Percentiles rank a stretch among this genome's conserved stretches.
These are phyloP conservation scores for Lipomyces oligophaga DNA, from an alignment of 805 yeast genomes.

Conservation along the genomic window DNA sequence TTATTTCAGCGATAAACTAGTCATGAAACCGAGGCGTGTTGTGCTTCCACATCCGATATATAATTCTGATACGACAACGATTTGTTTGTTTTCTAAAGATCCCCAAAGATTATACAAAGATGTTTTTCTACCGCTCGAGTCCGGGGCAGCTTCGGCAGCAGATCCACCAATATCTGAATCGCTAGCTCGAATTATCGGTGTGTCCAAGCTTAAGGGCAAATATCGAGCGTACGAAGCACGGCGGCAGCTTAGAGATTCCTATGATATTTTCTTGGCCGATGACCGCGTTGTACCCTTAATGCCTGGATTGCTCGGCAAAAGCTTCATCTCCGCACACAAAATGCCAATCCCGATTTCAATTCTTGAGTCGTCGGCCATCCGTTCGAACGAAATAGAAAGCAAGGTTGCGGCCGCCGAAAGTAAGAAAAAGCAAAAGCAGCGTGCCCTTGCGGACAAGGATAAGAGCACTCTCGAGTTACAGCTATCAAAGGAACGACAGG, in stretches of 20 bases:
- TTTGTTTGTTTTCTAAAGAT: constrained; percentile 71
- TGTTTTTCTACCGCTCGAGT: constrained; percentile 35
- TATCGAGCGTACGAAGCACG: constrained; percentile 87
- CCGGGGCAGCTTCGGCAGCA: constrained; percentile 9
- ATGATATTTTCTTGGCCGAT: constrained; percentile 79
- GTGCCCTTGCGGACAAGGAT: constrained; percentile 1
- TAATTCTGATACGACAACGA: constrained; percentile 46
- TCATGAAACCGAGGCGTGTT: constrained; percentile 42
- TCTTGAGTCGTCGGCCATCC: constrained; percentile 23
- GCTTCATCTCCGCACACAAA: constrained; percentile 61
- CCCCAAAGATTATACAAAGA: constrained; percentile 45
- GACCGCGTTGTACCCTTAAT: constrained; percentile 73
- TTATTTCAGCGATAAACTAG: constrained; percentile 56
- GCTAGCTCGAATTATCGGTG: constrained; percentile 56
- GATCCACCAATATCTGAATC: constrained; percentile 31
- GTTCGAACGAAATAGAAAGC: not conserved
- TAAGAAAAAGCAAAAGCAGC: constrained; percentile 24
- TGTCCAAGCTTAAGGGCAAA: constrained; percentile 72
- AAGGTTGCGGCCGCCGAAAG: constrained; percentile 10
- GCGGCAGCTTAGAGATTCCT: constrained; percentile 64
- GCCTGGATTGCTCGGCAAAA: constrained; percentile 80
- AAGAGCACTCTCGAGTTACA: constrained; percentile 17
- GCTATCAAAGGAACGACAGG: constrained; percentile 34
- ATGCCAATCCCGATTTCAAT: constrained; percentile 65
- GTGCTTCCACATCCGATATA: constrained; percentile 46